Conservation (phyloP, 208 protist species). For the Crithidia thermophila region DNA sequence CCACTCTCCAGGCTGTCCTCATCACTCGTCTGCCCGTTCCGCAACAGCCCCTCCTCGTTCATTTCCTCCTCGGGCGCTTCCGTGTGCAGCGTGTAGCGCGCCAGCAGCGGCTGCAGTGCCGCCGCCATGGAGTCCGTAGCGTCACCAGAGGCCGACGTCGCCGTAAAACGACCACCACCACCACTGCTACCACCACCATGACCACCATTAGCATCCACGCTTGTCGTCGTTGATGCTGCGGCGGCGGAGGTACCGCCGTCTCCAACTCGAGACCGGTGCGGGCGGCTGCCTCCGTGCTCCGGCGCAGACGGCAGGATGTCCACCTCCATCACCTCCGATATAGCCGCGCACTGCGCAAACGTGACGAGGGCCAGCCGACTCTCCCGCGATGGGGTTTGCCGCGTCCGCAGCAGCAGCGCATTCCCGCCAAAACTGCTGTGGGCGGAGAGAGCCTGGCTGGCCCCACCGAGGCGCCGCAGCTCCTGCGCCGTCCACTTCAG, state of each 20-base stretch:
- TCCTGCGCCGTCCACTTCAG: conserved; percentile 74
- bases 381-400: conserved; percentile 18
- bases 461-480: conserved; percentile 27
- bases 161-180: neutral
- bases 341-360: conserved; percentile 79
- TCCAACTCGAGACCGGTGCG: too few relatives aligned
- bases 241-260: too few relatives aligned
- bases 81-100: conserved; percentile 44
- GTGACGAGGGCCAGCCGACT: conserved; percentile 49
- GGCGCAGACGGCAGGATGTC: conserved; percentile 38
- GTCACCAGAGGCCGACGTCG: conserved; percentile 11
- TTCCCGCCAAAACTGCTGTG: neutral
- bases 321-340: conserved; percentile 55
- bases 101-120: conserved; percentile 47
- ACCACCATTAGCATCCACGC: too few relatives aligned
- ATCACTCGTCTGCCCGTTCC: neutral
- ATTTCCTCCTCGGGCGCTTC: neutral
- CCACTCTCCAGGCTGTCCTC: too few relatives aligned
- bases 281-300: too few relatives aligned
- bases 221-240: neutral
- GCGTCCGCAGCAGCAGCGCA: conserved; percentile 5
- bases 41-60: conserved; percentile 1
- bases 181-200: neutral
- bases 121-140: conserved; percentile 27
- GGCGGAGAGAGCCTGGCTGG: neutral